These are phyloP conservation scores for Quercus alba DNA, from an alignment of 306 rosid genomes.

Conservation along the genomic window DNA sequence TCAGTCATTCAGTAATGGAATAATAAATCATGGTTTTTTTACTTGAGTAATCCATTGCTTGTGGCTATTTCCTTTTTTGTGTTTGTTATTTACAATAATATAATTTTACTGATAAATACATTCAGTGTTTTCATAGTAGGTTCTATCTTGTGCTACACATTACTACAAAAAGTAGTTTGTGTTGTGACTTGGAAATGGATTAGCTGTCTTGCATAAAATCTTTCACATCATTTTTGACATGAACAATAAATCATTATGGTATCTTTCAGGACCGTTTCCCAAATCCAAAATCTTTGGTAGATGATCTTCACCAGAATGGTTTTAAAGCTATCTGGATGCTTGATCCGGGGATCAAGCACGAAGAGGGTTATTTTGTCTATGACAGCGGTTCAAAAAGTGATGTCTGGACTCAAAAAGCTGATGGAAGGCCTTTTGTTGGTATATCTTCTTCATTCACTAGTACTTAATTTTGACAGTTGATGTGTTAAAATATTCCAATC, in stretches of 20 bases:
- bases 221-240: conserved; percentile 1
- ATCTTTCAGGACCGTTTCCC: conserved; percentile 66
- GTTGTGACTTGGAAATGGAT: conserved; percentile 6
- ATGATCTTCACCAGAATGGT: conserved; percentile 63
- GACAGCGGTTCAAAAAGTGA: conserved; percentile 69
- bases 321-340: conserved; percentile 97
- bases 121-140: background rate
- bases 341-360: conserved; percentile 87
- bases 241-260: conserved; percentile 12
- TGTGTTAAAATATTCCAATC: conserved; percentile 14
- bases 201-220: conserved; percentile 1
- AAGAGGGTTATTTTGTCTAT: conserved; percentile 75
- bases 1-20: too few relatives aligned
- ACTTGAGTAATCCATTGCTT: too few relatives aligned
- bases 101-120: background rate
- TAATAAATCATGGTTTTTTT: too few relatives aligned
- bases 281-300: conserved; percentile 66
- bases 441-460: conserved; percentile 8
- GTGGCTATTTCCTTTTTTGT: too few relatives aligned
- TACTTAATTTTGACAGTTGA: background rate
- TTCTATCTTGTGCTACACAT: background rate
- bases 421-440: conserved; percentile 73
- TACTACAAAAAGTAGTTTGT: background rate
- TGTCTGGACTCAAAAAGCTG: conserved; percentile 73
- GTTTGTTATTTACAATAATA: too few relatives aligned